phyloP scores from a whole-genome alignment of 2,329 filamentous ascomycete species.

The Fusarium tjaetaba region DNA sequence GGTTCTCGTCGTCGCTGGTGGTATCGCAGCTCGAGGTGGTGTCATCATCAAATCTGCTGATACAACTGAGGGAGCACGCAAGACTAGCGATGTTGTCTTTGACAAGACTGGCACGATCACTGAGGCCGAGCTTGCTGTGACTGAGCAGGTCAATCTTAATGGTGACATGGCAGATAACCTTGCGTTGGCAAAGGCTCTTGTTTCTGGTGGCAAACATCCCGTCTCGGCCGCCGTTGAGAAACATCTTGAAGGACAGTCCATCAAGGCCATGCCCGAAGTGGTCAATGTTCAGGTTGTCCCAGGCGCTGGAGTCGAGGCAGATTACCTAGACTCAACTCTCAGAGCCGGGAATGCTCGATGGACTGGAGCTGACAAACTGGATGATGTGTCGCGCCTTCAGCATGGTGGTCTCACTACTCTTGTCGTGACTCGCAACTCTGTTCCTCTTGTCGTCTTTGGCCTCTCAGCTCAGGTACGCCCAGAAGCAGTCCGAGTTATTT shows the following conservation, averaged over 20 bases:
- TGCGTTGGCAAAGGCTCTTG: background rate
- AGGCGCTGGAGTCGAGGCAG: background rate
- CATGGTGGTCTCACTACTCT: background rate
- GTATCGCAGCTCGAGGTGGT: constrained; percentile 65
- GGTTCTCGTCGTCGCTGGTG: constrained; percentile 70
- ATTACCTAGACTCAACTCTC: background rate
- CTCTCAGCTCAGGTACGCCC: constrained; percentile 3
- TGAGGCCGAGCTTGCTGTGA: constrained; percentile 50
- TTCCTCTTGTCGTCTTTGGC: background rate
- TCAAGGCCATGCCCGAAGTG: background rate
- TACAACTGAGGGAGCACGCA: constrained; percentile 63
- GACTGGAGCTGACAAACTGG: background rate
- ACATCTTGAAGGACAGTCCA: background rate
- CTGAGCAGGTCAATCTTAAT: background rate
- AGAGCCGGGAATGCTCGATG: constrained; percentile 5
- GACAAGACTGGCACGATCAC: constrained; percentile 76
- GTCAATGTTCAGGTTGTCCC: background rate
- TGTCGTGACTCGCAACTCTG: background rate
- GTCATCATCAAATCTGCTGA: constrained; percentile 70
- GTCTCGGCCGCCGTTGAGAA: background rate
- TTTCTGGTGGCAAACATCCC: background rate
- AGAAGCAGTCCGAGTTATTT: background rate
- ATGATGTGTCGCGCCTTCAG: background rate
- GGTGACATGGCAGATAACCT: background rate
- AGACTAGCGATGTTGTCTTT: constrained; percentile 68